Percentiles rank a stretch among this genome's conserved stretches.
These are phyloP conservation scores for Beauveria varroae DNA, from an alignment of 2,329 filamentous ascomycete species.

Conservation along the genomic window DNA sequence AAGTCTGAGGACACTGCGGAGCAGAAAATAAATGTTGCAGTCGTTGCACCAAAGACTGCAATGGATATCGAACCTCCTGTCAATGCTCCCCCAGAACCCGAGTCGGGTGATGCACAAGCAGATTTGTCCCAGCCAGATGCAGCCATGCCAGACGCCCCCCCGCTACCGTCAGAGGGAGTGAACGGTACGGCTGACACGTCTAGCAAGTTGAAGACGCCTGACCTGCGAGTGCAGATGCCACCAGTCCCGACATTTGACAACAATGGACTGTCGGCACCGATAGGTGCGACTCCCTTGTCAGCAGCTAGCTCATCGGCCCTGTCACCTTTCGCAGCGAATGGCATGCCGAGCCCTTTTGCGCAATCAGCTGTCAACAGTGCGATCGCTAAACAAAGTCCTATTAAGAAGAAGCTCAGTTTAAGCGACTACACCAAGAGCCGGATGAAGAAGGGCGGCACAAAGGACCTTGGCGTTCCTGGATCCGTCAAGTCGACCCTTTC, in stretches of 20 bases:
- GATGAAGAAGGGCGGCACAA: constrained; percentile 45
- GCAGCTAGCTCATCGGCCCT: constrained; percentile 35
- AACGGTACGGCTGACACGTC: constrained; percentile 14
- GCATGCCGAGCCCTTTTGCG: constrained; percentile 35
- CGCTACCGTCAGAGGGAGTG: background rate
- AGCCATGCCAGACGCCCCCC: constrained; percentile 3
- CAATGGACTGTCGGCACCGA: constrained; percentile 25
- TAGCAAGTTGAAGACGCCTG: constrained; percentile 33
- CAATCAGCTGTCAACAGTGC: constrained; percentile 35
- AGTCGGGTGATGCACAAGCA: background rate
- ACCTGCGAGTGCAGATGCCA: constrained; percentile 49
- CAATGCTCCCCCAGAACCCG: constrained; percentile 29
- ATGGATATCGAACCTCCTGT: constrained; percentile 21
- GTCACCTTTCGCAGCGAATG: constrained; percentile 41
- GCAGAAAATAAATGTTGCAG: constrained; percentile 19
- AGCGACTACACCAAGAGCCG: constrained; percentile 55
- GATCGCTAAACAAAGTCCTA: constrained; percentile 46
- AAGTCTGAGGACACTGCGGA: constrained; percentile 33
- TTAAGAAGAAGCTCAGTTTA: constrained; percentile 60
- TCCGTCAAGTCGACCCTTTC: constrained; percentile 27
- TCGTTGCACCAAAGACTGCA: constrained; percentile 2
- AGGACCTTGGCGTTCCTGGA: constrained; percentile 21
- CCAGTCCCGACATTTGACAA: constrained; percentile 44
- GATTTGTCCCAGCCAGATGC: constrained; percentile 1
- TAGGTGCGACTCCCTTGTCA: constrained; percentile 39